Evolutionary conservation across 768 basidiomycete genomes (phyloP).

Genomic region (Tricholoma sp.): DNA sequence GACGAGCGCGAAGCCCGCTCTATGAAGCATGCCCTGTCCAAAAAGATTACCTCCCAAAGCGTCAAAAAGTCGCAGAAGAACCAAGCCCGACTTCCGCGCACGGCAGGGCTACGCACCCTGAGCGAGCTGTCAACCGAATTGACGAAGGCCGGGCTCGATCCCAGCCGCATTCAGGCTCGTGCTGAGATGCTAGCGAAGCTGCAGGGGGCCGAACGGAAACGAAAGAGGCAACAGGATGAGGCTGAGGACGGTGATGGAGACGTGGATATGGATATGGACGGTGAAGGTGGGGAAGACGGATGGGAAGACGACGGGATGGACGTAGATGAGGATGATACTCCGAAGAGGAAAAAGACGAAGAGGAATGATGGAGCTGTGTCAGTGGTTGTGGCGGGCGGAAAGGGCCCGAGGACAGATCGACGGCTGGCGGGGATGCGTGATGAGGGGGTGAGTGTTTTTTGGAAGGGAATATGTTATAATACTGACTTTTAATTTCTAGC

Average conservation of each 20-base stretch:
- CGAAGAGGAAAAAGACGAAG: conserved; percentile 58
- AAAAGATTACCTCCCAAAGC: conserved; percentile 69
- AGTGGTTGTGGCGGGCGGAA: conserved; percentile 41
- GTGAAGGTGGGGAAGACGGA: conserved; percentile 29
- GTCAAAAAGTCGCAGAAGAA: conserved; percentile 89
- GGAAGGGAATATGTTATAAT: background rate
- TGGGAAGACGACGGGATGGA: conserved; percentile 42
- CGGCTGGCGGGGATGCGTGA: conserved; percentile 78
- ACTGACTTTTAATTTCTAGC: conserved; percentile 36
- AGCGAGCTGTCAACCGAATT: conserved; percentile 77
- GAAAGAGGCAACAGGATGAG: conserved; percentile 49
- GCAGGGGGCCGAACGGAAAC: conserved; percentile 66
- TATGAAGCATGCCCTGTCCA: conserved; percentile 50
- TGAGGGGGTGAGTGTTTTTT: conserved; percentile 46
- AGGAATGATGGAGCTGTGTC: conserved; percentile 53
- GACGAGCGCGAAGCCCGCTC: conserved; percentile 77
- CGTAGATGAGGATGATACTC: conserved; percentile 42
- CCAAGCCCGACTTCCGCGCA: conserved; percentile 72
- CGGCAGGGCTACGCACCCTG: conserved; percentile 62
- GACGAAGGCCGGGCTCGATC: conserved; percentile 86
- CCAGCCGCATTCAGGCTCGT: conserved; percentile 83
- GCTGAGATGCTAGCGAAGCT: conserved; percentile 78
- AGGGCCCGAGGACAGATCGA: conserved; percentile 67
- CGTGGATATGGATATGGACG: conserved; percentile 48
- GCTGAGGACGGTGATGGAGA: conserved; percentile 39